Evolutionary conservation across 305 asterid species (phyloP), one percentile per base, ranked within the genome.

Genomic region (Fraxinus ornus): DNA sequence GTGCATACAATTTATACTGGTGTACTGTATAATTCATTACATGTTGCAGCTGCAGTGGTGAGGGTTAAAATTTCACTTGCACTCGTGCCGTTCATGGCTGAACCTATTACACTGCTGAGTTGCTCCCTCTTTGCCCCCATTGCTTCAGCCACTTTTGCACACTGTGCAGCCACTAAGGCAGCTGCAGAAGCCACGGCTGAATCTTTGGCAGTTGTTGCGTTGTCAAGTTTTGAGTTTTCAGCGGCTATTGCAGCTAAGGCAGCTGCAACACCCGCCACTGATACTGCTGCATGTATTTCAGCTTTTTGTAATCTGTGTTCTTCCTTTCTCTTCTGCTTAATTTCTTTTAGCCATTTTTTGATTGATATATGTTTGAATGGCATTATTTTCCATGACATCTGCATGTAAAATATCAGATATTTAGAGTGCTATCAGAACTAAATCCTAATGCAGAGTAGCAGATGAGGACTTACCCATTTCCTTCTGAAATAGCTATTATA

Each of bases 201-300:
- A 8, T 91, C 97, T 80, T 89, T 91, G 22, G 81, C 62, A 74
- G 87, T 33, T 62, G 70, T 85, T 78, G 83, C 78, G 22, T 80
- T 81, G 39, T 79, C 84, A 15, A 62, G 81, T 76, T 88, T 85
- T 8, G 90, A 85, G 81, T 89, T 92, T 76, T 93, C 97, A 41
- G 97, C 94, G 26, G 99, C 97, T 81, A 92, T 86, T 84, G 98
- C 97, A 0, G 98, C 97, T 66, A 95, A 85, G 7, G 99, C 97
- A n/a, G 98, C 98, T 75, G 99, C 99, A 22, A 95, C 92, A 12
- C 98, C 95, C 30, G 98, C 99, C 37, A 95, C 92, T 19, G 99
- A 93, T 71, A 95, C 80, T 0, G 99, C 98, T 71, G 99, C 99
- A 57, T 95, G 97, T 37, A 94, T 94, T 86, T 95, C 97, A 4